Conservation (phyloP, 805 yeast species). For the Ogataea nonfermentans region DNA sequence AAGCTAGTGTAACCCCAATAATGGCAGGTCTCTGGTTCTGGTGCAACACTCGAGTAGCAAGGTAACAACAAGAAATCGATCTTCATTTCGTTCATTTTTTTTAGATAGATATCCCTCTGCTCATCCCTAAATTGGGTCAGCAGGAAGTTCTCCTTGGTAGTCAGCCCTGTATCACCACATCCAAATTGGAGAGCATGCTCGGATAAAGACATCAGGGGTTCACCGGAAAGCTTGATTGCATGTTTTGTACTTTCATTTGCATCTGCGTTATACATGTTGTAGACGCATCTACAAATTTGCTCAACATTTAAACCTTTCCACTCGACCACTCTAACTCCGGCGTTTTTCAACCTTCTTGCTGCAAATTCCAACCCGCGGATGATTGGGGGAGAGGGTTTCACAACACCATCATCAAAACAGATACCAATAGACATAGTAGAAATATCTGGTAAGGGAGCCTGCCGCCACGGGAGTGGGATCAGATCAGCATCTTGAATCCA, state of each 20-base stretch:
- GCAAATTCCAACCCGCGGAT: constrained; percentile 43
- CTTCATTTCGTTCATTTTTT: constrained; percentile 45
- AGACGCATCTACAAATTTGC: constrained; percentile 54
- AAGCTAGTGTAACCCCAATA: constrained; percentile 75
- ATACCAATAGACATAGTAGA: constrained; percentile 43
- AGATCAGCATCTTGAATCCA: constrained; percentile 52
- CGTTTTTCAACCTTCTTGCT: constrained; percentile 48
- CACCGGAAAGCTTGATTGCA: constrained; percentile 55
- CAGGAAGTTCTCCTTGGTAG: constrained; percentile 47
- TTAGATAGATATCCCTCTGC: constrained; percentile 49
- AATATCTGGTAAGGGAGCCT: constrained; percentile 30
- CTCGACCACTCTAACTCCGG: constrained; percentile 52
- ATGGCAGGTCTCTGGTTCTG: constrained; percentile 52
- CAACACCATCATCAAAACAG: constrained; percentile 45
- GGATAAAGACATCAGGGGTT: constrained; percentile 58
- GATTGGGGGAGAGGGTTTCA: constrained; percentile 50
- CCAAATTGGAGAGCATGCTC: constrained; percentile 52
- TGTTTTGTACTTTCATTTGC: constrained; percentile 53
- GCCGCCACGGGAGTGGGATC: constrained; percentile 50
- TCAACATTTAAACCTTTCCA: constrained; percentile 54
- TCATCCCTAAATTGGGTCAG: constrained; percentile 50
- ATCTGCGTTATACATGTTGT: constrained; percentile 59
- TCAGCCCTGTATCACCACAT: constrained; percentile 46
- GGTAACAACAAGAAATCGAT: constrained; percentile 64
- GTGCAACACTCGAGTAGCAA: constrained; percentile 65